These are phyloP conservation scores for Pistacia integerrima DNA, from an alignment of 345 rosid species.

Conservation along the genomic window DNA sequence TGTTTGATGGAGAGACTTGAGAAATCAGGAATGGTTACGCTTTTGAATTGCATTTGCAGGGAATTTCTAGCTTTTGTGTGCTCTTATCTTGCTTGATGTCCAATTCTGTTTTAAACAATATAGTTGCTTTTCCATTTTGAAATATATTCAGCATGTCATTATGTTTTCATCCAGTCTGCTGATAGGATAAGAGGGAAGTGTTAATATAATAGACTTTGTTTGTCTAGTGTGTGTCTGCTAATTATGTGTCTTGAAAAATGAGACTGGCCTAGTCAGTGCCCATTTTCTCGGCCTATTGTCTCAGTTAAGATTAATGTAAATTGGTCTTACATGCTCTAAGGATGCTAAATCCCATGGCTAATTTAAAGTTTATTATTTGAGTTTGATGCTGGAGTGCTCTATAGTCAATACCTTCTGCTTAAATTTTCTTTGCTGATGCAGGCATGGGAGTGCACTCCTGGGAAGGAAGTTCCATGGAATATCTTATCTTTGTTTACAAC, in stretches of 20 bases:
- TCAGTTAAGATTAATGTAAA: background rate
- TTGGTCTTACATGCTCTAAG: background rate
- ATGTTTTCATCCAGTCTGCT: background rate
- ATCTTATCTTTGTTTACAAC: constrained; percentile 72
- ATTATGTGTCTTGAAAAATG: background rate
- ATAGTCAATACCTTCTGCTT: background rate
- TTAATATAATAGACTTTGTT: background rate
- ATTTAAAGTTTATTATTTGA: background rate
- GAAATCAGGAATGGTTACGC: background rate
- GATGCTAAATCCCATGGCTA: background rate
- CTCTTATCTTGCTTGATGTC: background rate
- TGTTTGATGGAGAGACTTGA: background rate
- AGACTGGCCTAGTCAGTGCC: background rate
- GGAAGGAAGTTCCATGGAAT: constrained; percentile 84
- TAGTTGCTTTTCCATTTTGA: background rate
- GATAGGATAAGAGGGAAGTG: no score
- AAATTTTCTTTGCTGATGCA: constrained; percentile 25
- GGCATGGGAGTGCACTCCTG: constrained; percentile 88
- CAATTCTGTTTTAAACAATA: no score
- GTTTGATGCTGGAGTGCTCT: background rate
- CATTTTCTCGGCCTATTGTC: background rate
- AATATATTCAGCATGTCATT: background rate
- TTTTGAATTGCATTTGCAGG: background rate
- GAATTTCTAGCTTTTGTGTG: background rate
- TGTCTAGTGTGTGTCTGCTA: background rate